Percentiles rank a stretch among this genome's conserved stretches.
Conservation (phyloP, 352 stramenopile species). For the Aphanomyces astaci region DNA sequence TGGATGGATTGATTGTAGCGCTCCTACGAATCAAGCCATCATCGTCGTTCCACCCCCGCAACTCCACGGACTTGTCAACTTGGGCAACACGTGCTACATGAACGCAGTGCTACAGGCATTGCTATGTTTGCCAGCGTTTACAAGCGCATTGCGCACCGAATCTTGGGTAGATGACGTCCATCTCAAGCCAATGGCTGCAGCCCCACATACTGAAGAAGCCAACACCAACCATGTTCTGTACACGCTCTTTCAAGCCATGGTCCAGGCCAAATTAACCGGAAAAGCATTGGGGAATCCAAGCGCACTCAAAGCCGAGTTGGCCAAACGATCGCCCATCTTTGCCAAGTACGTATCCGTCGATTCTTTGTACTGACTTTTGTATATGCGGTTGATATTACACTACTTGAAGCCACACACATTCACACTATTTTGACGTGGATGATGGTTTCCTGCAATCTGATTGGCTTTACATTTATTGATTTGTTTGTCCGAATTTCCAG, state of each 20-base stretch:
- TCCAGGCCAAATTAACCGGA: not conserved
- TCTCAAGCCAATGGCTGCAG: not conserved
- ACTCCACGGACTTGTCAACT: conserved; percentile 88
- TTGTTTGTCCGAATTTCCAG: no score
- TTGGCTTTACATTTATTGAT: no score
- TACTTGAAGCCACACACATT: no score
- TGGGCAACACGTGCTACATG: conserved; percentile 92
- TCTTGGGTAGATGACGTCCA: conserved; percentile 6
- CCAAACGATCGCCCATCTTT: conserved; percentile 68
- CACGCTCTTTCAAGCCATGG: conserved; percentile 8
- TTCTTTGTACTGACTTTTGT: no score
- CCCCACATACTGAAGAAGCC: no score
- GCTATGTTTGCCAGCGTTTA: conserved; percentile 59
- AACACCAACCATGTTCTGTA: no score
- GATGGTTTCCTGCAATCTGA: no score
- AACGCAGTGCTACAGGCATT: conserved; percentile 89
- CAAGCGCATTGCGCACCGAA: not conserved
- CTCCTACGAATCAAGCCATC: conserved; percentile 13
- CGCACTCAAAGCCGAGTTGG: conserved; percentile 68
- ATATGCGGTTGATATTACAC: no score
- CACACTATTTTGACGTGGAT: no score
- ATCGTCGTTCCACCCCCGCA: conserved; percentile 31
- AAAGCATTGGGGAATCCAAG: conserved; percentile 40
- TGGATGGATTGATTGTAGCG: conserved; percentile 30
- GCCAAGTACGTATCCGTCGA: conserved; percentile 64